Evolutionary conservation across 768 basidiomycete species (phyloP).

Genomic region (Tricholomella constricta): DNA sequence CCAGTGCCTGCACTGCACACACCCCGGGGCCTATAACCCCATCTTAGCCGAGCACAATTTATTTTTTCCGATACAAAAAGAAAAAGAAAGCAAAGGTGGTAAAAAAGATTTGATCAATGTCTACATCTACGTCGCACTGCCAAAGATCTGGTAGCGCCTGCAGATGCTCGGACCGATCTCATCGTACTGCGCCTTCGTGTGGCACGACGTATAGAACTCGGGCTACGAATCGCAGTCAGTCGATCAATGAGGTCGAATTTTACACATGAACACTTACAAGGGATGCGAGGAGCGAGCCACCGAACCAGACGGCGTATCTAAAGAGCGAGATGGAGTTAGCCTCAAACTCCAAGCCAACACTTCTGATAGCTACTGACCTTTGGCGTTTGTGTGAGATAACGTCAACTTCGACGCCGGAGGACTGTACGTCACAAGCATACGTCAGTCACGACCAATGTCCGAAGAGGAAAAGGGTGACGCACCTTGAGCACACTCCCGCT

Average conservation of each 20-base stretch:
- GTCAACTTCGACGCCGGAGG: conserved; percentile 95
- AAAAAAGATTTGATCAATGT: too few species aligned
- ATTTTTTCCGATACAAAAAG: too few species aligned
- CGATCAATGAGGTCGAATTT: conserved; percentile 1
- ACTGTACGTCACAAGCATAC: conserved; percentile 54
- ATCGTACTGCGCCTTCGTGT: conserved; percentile 93
- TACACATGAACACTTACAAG: conserved; percentile 54
- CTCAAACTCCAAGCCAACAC: too few species aligned
- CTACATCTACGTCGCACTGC: conserved; percentile 68
- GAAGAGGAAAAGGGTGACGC: conserved; percentile 19
- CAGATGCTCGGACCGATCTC: conserved; percentile 92
- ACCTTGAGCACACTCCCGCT: conserved; percentile 82
- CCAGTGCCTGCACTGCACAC: too few species aligned
- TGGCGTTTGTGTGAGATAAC: conserved; percentile 99
- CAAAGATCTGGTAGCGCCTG: conserved; percentile 91
- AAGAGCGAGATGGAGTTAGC: too few species aligned
- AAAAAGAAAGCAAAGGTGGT: too few species aligned
- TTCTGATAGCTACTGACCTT: conserved; percentile 54
- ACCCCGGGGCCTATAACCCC: too few species aligned
- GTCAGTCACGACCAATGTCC: not conserved
- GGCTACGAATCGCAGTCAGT: conserved; percentile 51
- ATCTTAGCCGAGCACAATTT: too few species aligned
- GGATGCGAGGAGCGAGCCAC: conserved; percentile 92
- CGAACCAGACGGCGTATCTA: conserved; percentile 97
- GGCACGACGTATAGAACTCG: conserved; percentile 93